Evolutionary conservation across 192 early-diverging fungal species (phyloP).

Genomic region (Gamsiella multidivaricata): DNA sequence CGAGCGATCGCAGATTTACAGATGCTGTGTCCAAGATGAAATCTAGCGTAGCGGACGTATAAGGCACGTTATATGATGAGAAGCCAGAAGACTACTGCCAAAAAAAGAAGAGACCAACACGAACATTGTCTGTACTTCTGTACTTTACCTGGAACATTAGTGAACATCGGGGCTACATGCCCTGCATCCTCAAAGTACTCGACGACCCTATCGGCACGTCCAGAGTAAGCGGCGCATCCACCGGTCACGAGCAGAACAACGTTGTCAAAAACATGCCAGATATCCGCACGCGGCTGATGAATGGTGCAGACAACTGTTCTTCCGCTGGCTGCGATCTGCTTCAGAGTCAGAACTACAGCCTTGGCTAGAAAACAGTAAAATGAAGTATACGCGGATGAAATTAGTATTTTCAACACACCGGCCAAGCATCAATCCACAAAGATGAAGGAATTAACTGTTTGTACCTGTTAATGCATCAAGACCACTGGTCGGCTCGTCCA

Average conservation of each 20-base stretch:
- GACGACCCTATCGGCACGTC: slow-evolving; percentile 49
- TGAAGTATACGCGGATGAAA: too few relatives aligned
- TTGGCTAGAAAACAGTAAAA: slow-evolving; percentile 24
- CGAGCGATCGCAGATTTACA: slow-evolving; percentile 27
- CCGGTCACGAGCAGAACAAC: slow-evolving; percentile 80
- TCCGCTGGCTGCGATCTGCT: slow-evolving; percentile 47
- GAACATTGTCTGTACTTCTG: too few relatives aligned
- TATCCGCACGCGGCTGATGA: slow-evolving; percentile 86
- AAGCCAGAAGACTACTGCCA: too few relatives aligned
- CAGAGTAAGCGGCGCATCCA: slow-evolving; percentile 45
- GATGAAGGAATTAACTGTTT: too few relatives aligned
- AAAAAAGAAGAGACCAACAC: neutral
- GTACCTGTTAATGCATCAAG: slow-evolving; percentile 48
- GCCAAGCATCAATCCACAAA: neutral
- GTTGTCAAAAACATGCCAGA: slow-evolving; percentile 86
- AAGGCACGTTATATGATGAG: too few relatives aligned
- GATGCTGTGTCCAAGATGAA: slow-evolving; percentile 52
- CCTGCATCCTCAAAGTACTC: slow-evolving; percentile 53
- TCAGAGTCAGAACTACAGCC: slow-evolving; percentile 41
- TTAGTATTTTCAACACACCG: neutral
- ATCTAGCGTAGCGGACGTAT: neutral
- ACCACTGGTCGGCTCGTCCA: slow-evolving; percentile 50
- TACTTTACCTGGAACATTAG: slow-evolving; percentile 36
- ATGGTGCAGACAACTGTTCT: slow-evolving; percentile 84
- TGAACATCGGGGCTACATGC: slow-evolving; percentile 37